phyloP scores from a whole-genome alignment of 495 filamentous ascomycete species.

The Lentithecium fluviatile region DNA sequence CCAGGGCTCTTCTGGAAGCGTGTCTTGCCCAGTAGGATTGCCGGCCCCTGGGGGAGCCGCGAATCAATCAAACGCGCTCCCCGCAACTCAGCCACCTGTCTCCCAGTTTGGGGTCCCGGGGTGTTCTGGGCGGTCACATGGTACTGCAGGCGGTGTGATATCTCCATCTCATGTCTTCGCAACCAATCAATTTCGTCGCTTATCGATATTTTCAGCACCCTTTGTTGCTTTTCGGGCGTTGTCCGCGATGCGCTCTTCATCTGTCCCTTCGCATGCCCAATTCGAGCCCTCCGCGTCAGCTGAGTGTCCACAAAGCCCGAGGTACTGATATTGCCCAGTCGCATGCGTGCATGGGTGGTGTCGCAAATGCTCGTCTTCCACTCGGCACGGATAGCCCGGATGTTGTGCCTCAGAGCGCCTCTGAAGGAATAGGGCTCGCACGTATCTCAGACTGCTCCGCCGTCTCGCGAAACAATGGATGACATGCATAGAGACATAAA shows the following conservation, averaged over 20 bases:
- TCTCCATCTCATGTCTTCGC: background rate
- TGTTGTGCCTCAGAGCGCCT: slow-evolving; percentile 7
- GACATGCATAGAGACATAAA: slow-evolving; percentile 17
- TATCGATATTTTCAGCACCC: slow-evolving; percentile 11
- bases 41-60: slow-evolving; percentile 6
- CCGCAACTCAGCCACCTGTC: slow-evolving; percentile 1
- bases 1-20: slow-evolving; percentile 17
- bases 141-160: slow-evolving; percentile 24
- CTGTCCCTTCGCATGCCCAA: background rate
- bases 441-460: slow-evolving; percentile 21
- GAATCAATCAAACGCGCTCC: slow-evolving; percentile 6
- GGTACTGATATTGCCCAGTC: background rate
- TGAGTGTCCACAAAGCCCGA: slow-evolving; percentile 7
- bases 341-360: background rate
- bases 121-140: slow-evolving; percentile 2
- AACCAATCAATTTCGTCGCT: slow-evolving; percentile 15
- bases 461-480: slow-evolving; percentile 24
- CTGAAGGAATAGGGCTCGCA: slow-evolving; percentile 16
- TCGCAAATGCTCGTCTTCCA: slow-evolving; percentile 1
- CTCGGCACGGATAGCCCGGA: slow-evolving; percentile 1
- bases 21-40: slow-evolving; percentile 8
- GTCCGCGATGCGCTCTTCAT: slow-evolving; percentile 1
- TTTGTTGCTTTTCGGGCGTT: slow-evolving; percentile 4
- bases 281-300: slow-evolving; percentile 5
- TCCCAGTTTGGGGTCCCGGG: too few relatives aligned